A percentile compares a stretch with the other conserved stretches of the same genome.
These are phyloP conservation scores for Pyrenophora graminea DNA, from an alignment of 2,329 filamentous ascomycete species.

Conservation along the genomic window DNA sequence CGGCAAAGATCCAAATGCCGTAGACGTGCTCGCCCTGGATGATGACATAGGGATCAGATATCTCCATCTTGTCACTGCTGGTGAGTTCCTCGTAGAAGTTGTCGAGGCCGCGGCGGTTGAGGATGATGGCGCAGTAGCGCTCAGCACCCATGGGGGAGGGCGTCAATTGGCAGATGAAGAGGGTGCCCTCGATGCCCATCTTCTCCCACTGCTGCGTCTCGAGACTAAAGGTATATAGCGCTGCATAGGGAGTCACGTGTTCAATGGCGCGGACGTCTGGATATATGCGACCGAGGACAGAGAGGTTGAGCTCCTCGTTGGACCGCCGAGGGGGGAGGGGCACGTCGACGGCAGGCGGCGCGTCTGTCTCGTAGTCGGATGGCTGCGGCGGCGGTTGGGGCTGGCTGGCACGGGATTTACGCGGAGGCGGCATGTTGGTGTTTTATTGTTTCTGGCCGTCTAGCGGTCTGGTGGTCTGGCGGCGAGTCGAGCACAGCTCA, in stretches of 20 bases:
- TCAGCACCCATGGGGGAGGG: conserved; percentile 43
- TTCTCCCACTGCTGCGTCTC: conserved; percentile 77
- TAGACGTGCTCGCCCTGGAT: conserved; percentile 57
- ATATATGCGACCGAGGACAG: conserved; percentile 80
- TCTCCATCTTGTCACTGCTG: conserved; percentile 51
- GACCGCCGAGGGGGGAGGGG: conserved; percentile 61
- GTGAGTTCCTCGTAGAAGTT: conserved; percentile 53
- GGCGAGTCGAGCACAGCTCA: no score
- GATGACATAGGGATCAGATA: conserved; percentile 63
- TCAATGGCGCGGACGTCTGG: conserved; percentile 74
- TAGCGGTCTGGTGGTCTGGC: no score
- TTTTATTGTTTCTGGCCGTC: no score
- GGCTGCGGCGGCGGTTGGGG: conserved; percentile 49
- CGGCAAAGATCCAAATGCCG: conserved; percentile 69
- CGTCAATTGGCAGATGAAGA: conserved; percentile 78
- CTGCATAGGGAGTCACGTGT: conserved; percentile 81
- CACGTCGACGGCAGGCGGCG: conserved; percentile 43
- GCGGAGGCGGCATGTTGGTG: conserved; percentile 35
- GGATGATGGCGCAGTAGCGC: conserved; percentile 52
- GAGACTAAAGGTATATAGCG: conserved; percentile 79
- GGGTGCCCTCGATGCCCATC: conserved; percentile 78
- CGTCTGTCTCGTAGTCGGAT: conserved; percentile 60
- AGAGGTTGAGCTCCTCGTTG: conserved; percentile 85
- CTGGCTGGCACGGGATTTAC: conserved; percentile 38
- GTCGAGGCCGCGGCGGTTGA: conserved; percentile 55